phyloP scores from a whole-genome alignment of 2,329 filamentous ascomycete genomes.

The Plenodomus tracheiphilus region DNA sequence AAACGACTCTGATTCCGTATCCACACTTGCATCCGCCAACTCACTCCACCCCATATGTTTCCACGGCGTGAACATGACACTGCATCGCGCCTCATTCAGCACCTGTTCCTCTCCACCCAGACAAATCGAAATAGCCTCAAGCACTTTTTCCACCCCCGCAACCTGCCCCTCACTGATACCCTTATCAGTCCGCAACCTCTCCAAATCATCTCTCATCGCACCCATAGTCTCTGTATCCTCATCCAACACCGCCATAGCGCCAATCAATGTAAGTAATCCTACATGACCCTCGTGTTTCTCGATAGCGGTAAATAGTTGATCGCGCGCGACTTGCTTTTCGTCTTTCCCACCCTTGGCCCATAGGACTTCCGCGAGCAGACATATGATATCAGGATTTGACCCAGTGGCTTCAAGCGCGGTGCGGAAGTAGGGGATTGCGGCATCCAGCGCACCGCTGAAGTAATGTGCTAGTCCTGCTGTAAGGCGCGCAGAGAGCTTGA shows the following conservation, averaged over 20 bases:
- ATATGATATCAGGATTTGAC: constrained; percentile 79
- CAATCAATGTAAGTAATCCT: constrained; percentile 77
- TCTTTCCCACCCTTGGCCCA: constrained; percentile 84
- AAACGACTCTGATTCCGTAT: too few species aligned
- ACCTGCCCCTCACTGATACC: constrained; percentile 66
- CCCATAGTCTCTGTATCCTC: constrained; percentile 77
- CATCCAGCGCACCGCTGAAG: constrained; percentile 65
- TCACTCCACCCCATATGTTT: constrained; percentile 81
- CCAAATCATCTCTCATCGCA: constrained; percentile 78
- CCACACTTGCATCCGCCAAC: constrained; percentile 60
- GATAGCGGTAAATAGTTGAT: constrained; percentile 78
- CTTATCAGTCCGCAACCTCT: constrained; percentile 69
- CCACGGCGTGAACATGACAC: constrained; percentile 79
- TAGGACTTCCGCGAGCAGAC: constrained; percentile 84
- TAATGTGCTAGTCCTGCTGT: constrained; percentile 84
- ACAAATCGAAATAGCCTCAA: constrained; percentile 72
- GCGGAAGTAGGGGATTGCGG: constrained; percentile 78
- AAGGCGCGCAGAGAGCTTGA: constrained; percentile 81
- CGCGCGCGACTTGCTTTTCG: constrained; percentile 74
- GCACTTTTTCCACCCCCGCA: constrained; percentile 70
- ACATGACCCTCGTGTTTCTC: constrained; percentile 75
- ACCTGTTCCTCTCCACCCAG: constrained; percentile 53
- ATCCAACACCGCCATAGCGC: constrained; percentile 81
- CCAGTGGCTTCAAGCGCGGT: constrained; percentile 76
- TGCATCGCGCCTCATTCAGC: constrained; percentile 68